Evolutionary conservation across 2,329 filamentous ascomycete species (phyloP).

Genomic region (Neobulgaria alba): DNA sequence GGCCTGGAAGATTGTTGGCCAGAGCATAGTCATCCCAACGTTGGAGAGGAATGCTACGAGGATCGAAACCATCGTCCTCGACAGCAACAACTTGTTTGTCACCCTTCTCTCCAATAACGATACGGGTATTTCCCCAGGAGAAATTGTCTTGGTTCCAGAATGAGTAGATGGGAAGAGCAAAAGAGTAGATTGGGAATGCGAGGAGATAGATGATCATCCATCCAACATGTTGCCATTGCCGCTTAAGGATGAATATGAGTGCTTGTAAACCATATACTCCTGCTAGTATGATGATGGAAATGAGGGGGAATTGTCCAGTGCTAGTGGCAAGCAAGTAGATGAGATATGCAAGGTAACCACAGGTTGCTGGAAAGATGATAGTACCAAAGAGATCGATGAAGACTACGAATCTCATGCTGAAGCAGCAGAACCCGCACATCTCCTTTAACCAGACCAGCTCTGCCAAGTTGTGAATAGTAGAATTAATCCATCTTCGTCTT

Average conservation of each 20-base stretch:
- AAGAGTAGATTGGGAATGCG: constrained; percentile 91
- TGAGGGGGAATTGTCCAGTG: constrained; percentile 68
- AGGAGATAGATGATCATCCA: constrained; percentile 99
- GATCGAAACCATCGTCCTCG: constrained; percentile 79
- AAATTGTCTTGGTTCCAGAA: constrained; percentile 99
- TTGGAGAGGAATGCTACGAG: constrained; percentile 85
- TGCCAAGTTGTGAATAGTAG: constrained; percentile 90
- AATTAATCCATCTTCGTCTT: constrained; percentile 98
- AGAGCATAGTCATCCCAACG: constrained; percentile 95
- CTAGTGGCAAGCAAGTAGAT: constrained; percentile 68
- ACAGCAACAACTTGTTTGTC: constrained; percentile 83
- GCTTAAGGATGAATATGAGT: constrained; percentile 90
- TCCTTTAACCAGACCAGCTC: constrained; percentile 87
- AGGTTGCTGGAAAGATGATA: constrained; percentile 82
- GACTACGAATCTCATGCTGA: constrained; percentile 95
- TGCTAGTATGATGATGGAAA: constrained; percentile 83
- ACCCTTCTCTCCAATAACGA: constrained; percentile 91
- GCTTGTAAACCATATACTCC: constrained; percentile 93
- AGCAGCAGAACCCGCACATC: constrained; percentile 97
- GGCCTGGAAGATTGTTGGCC: constrained; percentile 80
- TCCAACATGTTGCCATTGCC: constrained; percentile 96
- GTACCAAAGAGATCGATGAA: constrained; percentile 92
- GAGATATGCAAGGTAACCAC: constrained; percentile 77
- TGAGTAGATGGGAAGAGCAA: constrained; percentile 86
- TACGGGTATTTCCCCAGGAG: constrained; percentile 95